Evolutionary conservation across 2,329 filamentous ascomycete species (phyloP), one percentile per base, ranked within the genome.

Genomic region (Neobulgaria alba): DNA sequence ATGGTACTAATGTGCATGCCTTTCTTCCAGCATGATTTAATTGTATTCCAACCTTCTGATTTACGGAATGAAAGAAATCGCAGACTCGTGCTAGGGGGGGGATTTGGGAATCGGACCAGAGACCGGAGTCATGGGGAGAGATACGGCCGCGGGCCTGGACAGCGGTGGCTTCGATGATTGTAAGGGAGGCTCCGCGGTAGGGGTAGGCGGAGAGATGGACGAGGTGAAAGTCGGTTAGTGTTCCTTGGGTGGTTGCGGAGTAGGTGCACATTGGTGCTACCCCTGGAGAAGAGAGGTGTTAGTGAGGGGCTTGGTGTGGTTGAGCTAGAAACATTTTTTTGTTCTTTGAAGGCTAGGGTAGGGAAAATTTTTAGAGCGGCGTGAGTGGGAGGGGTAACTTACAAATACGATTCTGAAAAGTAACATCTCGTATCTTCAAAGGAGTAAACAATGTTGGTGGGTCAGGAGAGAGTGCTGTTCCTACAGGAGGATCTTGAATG

Each of bases 41-140:
- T 58, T 82, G 84, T 39, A 89, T 77, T 20, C 71, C 82, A 39
- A 87, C 77, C 33, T 79, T 72, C 55, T 82, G 78, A 53, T 65
- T 69, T 42, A 73, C 69, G 3, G 46, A 47, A 52, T 73, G 71
- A 1, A 68, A 63, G 43, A 68, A 69, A 26, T 65, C 57, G 5
- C 60, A 59, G 14, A 63, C 49, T 10, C 58, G 54, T 29, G 50
- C 55, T 10, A 67, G 46, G 0, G 59, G 57, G 19, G 53, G 54
- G 41, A 64, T 58, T 29, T 66, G 63, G 1, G 52, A 52, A 46
- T 64, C 62, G n/a, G 50, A 36, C 61, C 61, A 66, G 31, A 65
- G 49, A 17, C 52, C 57, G 2, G 45, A 38, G 33, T 56, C 53
- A 41, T 58, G 33, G 5, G 60, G 58, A 2, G 54, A 46, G 36